A percentile compares a stretch with the other conserved stretches of the same genome.
Conservation (phyloP, 2,329 filamentous ascomycete genomes). For the Aspergillus unguis region DNA sequence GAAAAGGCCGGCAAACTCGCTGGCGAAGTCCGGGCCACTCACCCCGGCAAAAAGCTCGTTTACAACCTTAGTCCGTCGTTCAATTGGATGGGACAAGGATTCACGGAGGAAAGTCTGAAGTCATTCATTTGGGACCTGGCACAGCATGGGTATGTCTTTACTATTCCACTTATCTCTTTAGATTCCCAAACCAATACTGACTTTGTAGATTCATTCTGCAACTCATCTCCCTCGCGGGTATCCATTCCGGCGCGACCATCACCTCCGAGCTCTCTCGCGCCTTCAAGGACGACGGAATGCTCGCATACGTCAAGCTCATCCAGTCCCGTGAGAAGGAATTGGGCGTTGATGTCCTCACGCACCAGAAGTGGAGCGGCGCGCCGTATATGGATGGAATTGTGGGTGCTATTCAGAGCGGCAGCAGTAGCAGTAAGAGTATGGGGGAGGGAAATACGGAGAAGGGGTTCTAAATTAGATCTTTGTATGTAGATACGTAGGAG, state of each 20-base stretch:
- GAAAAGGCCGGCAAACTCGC: constrained; percentile 72
- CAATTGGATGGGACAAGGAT: constrained; percentile 98
- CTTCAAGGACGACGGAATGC: constrained; percentile 91
- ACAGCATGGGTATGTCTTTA: constrained; percentile 68
- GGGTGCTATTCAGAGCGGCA: constrained; percentile 86
- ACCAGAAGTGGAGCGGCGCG: constrained; percentile 76
- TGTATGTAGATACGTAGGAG: too few relatives aligned
- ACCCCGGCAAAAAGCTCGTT: constrained; percentile 82
- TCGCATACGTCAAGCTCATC: constrained; percentile 92
- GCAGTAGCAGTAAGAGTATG: constrained; percentile 87
- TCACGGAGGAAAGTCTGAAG: constrained; percentile 75
- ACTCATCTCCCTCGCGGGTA: constrained; percentile 61
- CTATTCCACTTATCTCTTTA: neutral
- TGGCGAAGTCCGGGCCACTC: constrained; percentile 64
- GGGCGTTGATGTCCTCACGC: constrained; percentile 86
- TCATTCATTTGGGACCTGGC: constrained; percentile 97
- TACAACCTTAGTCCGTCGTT: constrained; percentile 97
- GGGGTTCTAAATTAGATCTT: constrained; percentile 14
- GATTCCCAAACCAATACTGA: constrained; percentile 15
- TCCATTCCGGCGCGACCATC: constrained; percentile 63
- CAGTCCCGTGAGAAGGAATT: constrained; percentile 87
- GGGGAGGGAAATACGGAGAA: constrained; percentile 87
- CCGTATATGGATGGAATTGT: constrained; percentile 83
- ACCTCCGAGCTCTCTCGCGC: constrained; percentile 71
- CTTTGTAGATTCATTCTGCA: constrained; percentile 56